Conservation (phyloP, 805 yeast genomes). For the Ogataea trehalophila region DNA sequence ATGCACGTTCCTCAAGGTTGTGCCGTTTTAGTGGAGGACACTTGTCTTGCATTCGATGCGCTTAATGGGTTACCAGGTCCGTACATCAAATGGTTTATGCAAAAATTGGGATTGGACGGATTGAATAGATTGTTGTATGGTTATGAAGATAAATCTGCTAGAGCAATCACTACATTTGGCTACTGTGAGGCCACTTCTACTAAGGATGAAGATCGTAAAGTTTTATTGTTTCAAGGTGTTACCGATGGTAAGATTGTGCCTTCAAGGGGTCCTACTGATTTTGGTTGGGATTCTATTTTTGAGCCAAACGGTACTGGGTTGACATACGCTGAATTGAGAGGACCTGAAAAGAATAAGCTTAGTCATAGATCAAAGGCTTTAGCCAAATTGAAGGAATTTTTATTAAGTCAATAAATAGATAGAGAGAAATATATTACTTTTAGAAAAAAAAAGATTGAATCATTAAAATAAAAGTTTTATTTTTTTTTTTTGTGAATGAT, state of each 20-base stretch:
- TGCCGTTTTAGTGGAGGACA: constrained; percentile 93
- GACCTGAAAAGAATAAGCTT: constrained; percentile 67
- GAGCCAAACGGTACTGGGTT: constrained; percentile 69
- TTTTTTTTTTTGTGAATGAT: too few species aligned
- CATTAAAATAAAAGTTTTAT: too few species aligned
- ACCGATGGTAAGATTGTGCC: constrained; percentile 79
- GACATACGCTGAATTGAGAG: constrained; percentile 89
- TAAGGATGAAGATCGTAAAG: constrained; percentile 66
- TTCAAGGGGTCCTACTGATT: constrained; percentile 68
- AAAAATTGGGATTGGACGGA: constrained; percentile 69
- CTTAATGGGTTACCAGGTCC: constrained; percentile 85
- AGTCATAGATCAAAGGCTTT: constrained; percentile 88
- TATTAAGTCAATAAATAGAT: constrained; percentile 21
- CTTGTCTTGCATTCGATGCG: constrained; percentile 81
- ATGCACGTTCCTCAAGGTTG: constrained; percentile 41
- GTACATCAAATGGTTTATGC: constrained; percentile 80
- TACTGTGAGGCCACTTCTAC: constrained; percentile 83
- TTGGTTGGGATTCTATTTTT: constrained; percentile 95
- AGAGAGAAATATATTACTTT: too few species aligned
- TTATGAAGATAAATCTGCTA: constrained; percentile 79
- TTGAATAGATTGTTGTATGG: constrained; percentile 72
- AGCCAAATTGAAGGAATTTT: constrained; percentile 57
- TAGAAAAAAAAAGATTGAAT: too few species aligned
- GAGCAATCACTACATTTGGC: constrained; percentile 90
- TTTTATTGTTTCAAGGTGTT: constrained; percentile 77